Base-by-base conservation (phyloP, 164 flowering plant genomes). In the Chimonanthus praecox region DNA sequence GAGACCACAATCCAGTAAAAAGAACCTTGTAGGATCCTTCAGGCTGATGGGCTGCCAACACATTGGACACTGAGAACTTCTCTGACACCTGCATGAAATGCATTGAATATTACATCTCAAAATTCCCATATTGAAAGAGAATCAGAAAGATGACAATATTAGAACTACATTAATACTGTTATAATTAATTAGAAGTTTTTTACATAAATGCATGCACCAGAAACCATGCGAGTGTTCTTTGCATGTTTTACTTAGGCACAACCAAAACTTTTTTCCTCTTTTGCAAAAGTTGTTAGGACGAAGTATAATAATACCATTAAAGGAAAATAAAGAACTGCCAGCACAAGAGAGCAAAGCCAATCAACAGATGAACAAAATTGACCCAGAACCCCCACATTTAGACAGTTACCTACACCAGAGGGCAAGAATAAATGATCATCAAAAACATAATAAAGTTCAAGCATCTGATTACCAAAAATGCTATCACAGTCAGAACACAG, bases 11-110 rank as follows among this genome's bases (percentile, higher is more conserved):
- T 3, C 16, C 16, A 50, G 50, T 49, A n/a, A 66, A 64, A 65
- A 3, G 47, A 82, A 92, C 97, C 97, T 87, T 67, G 89, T 78
- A 9, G 93, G 87, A 79, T 92, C 97, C 82, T 90, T 92, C 76
- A 92, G 85, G 75, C 89, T 88, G 73, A 92, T 81, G 49, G 88
- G 64, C 73, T 90, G 97, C 94, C 93, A 89, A 74, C 97, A 92
- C 93, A 90, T 89, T 8, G 97, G 97, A 78, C 97, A 92, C 64
- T 92, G 92, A 33, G 97, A 88, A 74, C 97, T 90, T 80, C 97
- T 87, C 73, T 92, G 97, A 71, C 93, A 90, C 97, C 97, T 92
- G 64, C 21, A 76, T 68, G n/a, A 69, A 15, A 54, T 11, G n/a
- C n/a, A 66, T 44, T 15, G 60, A 54, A 54, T 10, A 54, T 54